Percentiles rank a stretch among this genome's conserved stretches.
phyloP scores from a whole-genome alignment of 2,329 filamentous ascomycete species.

The Botrytis medusae region DNA sequence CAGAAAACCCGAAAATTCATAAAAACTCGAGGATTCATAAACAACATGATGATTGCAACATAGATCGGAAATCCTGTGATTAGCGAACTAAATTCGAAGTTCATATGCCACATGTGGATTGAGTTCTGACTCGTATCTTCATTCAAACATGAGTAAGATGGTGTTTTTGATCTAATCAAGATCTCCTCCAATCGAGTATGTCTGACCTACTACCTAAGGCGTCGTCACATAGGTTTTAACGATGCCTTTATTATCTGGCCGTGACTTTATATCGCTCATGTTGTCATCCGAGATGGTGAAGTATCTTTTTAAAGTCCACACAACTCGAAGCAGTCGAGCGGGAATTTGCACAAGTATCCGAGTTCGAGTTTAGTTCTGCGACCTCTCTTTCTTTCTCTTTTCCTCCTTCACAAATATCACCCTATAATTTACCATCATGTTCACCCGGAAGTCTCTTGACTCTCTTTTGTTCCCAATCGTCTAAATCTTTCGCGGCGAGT shows the following conservation, averaged over 20 bases:
- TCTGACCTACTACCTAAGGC: slow-evolving; percentile 22
- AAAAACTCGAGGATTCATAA: neutral
- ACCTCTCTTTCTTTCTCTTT: neutral
- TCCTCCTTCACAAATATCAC: neutral
- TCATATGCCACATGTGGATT: neutral
- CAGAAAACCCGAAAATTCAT: neutral
- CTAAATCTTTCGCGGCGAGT: slow-evolving; percentile 83
- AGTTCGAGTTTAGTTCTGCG: neutral
- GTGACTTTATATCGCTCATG: slow-evolving; percentile 8
- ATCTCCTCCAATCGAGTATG: neutral
- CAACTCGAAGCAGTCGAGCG: slow-evolving; percentile 10
- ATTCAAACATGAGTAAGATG: neutral
- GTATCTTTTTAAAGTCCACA: slow-evolving; percentile 1
- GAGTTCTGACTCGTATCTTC: neutral
- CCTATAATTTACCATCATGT: slow-evolving; percentile 75
- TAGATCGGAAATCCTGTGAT: neutral
- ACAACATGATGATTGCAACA: neutral
- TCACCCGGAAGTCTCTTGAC: slow-evolving; percentile 89
- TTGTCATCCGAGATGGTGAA: neutral
- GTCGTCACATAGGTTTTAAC: neutral
- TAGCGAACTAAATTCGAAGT: neutral
- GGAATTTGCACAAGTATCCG: neutral
- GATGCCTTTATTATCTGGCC: slow-evolving; percentile 17
- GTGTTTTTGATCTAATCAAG: slow-evolving; percentile 13
- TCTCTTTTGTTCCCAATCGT: slow-evolving; percentile 95